Percentiles rank a stretch among this genome's conserved stretches.
These are phyloP conservation scores for Ilex asprella DNA, from an alignment of 257 asterid genomes.

Conservation along the genomic window DNA sequence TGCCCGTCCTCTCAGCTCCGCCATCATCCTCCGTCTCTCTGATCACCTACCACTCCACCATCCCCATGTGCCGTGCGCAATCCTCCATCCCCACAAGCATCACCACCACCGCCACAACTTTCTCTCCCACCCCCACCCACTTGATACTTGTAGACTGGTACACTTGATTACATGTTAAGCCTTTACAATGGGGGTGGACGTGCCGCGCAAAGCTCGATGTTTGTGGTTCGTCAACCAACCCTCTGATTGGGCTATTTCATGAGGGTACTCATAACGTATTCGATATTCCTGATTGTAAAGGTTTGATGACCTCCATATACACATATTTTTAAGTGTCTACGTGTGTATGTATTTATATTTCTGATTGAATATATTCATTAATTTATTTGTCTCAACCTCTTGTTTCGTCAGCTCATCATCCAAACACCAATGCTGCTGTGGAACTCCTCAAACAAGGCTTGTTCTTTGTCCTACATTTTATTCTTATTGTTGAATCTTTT, in stretches of 20 bases:
- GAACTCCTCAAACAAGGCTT: constrained; percentile 62
- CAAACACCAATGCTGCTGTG: constrained; percentile 79
- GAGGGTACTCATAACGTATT: constrained; percentile 81
- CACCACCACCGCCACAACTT: constrained; percentile 15
- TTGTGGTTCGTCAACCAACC: constrained; percentile 60
- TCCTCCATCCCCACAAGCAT: too few species aligned
- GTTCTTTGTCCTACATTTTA: constrained; percentile 11
- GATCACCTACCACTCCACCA: constrained; percentile 24
- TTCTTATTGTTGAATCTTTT: neutral
- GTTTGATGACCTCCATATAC: constrained; percentile 20
- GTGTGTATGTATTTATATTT: neutral
- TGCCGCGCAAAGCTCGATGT: constrained; percentile 93
- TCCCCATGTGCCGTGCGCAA: constrained; percentile 11
- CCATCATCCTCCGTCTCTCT: constrained; percentile 14
- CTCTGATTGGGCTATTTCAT: constrained; percentile 83
- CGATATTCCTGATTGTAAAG: constrained; percentile 88
- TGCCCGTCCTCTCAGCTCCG: neutral
- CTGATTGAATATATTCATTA: neutral
- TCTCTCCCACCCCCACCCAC: constrained; percentile 41
- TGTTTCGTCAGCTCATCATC: constrained; percentile 77
- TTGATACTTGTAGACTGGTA: constrained; percentile 82
- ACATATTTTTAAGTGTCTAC: neutral
- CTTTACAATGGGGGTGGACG: constrained; percentile 86
- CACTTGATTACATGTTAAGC: constrained; percentile 4
- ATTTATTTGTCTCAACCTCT: neutral